These are phyloP conservation scores for Clitocybe nebularis DNA, from an alignment of 1,284 basidiomycete genomes.

Conservation along the genomic window DNA sequence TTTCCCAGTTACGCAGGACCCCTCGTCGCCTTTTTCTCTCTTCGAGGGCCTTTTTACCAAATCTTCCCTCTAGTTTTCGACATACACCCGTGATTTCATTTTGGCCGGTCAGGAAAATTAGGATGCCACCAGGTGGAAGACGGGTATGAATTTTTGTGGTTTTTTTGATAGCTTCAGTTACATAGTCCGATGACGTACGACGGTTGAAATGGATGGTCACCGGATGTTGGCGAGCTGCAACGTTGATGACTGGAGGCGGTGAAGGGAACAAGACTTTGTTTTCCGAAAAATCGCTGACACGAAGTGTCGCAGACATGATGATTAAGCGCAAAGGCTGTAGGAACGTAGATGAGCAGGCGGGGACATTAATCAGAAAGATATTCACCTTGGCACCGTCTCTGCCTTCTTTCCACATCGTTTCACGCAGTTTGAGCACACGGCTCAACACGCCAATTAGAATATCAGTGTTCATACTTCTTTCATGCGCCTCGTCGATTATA, in stretches of 20 bases:
- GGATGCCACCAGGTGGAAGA: constrained; percentile 87
- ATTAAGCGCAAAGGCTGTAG: constrained; percentile 84
- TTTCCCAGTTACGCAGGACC: not conserved
- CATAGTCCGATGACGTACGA: constrained; percentile 83
- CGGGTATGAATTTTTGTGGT: constrained; percentile 91
- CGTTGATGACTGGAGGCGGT: constrained; percentile 88
- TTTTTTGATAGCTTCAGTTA: constrained; percentile 89
- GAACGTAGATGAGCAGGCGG: constrained; percentile 12
- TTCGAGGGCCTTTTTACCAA: constrained; percentile 64
- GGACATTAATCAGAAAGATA: not conserved
- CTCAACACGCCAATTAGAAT: constrained; percentile 95
- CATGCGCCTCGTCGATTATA: constrained; percentile 97
- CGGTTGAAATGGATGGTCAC: constrained; percentile 95
- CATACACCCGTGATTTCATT: constrained; percentile 95
- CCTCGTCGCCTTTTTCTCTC: constrained; percentile 40
- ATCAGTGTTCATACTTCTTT: constrained; percentile 97
- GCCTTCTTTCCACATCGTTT: constrained; percentile 81
- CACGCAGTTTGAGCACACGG: constrained; percentile 84
- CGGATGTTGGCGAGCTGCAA: constrained; percentile 90
- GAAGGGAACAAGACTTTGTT: constrained; percentile 81
- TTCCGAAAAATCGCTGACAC: constrained; percentile 89
- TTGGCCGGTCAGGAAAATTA: constrained; percentile 98
- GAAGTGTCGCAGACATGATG: constrained; percentile 98
- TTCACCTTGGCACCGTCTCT: constrained; percentile 63
- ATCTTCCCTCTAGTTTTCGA: constrained; percentile 77